These are phyloP conservation scores for Pugionium cornutum DNA, from an alignment of 345 rosid genomes.

Conservation along the genomic window DNA sequence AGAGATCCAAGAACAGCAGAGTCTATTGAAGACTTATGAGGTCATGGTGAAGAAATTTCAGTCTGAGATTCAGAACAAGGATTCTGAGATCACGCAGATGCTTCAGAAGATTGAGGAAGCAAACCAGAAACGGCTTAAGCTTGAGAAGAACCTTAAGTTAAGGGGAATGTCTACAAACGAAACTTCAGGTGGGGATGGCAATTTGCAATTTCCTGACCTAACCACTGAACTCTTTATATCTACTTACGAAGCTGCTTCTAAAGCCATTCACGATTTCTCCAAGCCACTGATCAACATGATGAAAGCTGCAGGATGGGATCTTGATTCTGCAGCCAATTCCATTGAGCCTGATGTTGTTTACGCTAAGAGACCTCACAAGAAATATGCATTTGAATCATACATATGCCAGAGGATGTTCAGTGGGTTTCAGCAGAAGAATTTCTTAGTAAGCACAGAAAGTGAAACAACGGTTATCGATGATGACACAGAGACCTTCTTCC, in stretches of 20 bases:
- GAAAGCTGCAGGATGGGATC: slow-evolving; percentile 96
- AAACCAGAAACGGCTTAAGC: slow-evolving; percentile 62
- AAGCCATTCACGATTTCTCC: slow-evolving; percentile 83
- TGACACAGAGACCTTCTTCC: slow-evolving; percentile 67
- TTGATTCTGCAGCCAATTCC: slow-evolving; percentile 80
- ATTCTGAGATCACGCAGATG: slow-evolving; percentile 73
- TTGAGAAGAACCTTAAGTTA: slow-evolving; percentile 81
- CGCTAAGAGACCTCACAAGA: slow-evolving; percentile 84
- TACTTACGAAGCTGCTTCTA: slow-evolving; percentile 61
- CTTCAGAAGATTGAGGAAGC: slow-evolving; percentile 77
- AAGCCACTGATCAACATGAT: slow-evolving; percentile 85
- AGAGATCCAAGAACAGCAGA: slow-evolving; percentile 88
- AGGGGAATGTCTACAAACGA: slow-evolving; percentile 74
- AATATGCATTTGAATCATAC: slow-evolving; percentile 80
- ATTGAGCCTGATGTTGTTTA: slow-evolving; percentile 71
- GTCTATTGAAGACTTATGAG: slow-evolving; percentile 80
- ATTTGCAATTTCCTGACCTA: slow-evolving; percentile 49
- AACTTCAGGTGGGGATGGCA: slow-evolving; percentile 48
- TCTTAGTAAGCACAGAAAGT: slow-evolving; percentile 50
- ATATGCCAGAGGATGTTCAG: slow-evolving; percentile 79
- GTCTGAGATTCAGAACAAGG: slow-evolving; percentile 86
- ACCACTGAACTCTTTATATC: slow-evolving; percentile 65
- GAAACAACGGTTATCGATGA: slow-evolving; percentile 14
- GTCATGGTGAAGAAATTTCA: slow-evolving; percentile 91
- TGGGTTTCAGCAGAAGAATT: slow-evolving; percentile 72